Evolutionary conservation across 495 filamentous ascomycete genomes (phyloP).

Genomic region (Jackrogersella minutella): DNA sequence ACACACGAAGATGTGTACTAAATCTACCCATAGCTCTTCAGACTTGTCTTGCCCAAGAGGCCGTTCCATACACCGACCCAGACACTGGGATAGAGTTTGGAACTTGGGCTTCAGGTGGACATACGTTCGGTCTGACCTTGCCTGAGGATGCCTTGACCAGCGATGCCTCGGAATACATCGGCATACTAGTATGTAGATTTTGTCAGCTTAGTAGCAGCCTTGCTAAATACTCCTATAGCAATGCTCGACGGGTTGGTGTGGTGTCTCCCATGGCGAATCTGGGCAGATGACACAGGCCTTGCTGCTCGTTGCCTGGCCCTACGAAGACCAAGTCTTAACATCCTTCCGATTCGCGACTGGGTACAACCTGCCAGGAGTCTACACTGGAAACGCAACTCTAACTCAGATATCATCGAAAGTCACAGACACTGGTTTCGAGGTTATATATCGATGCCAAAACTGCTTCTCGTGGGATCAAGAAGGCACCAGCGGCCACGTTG

Average conservation of each 20-base stretch:
- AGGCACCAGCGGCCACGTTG: constrained; percentile 50
- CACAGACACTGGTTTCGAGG: constrained; percentile 61
- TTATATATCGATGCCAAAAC: constrained; percentile 69
- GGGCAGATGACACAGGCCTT: constrained; percentile 67
- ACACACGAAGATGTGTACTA: constrained; percentile 9
- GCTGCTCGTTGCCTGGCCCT: constrained; percentile 66
- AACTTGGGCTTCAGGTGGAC: constrained; percentile 48
- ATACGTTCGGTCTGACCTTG: constrained; percentile 65
- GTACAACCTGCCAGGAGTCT: constrained; percentile 65
- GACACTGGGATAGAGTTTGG: constrained; percentile 54
- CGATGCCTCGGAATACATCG: constrained; percentile 66
- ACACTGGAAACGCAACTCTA: constrained; percentile 66
- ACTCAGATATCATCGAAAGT: constrained; percentile 64
- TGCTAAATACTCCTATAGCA: constrained; percentile 22
- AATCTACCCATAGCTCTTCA: constrained; percentile 34
- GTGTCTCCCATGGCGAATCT: constrained; percentile 59
- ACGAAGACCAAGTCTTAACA: constrained; percentile 60
- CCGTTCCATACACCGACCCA: constrained; percentile 50
- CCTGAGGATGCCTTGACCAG: constrained; percentile 59
- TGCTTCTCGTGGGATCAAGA: constrained; percentile 69
- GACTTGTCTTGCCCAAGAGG: constrained; percentile 40
- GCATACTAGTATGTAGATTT: constrained; percentile 56
- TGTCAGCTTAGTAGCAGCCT: not conserved
- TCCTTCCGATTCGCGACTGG: constrained; percentile 66
- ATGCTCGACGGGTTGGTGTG: constrained; percentile 62